phyloP scores from a whole-genome alignment of 306 rosid genomes.

The Lablab purpureus region DNA sequence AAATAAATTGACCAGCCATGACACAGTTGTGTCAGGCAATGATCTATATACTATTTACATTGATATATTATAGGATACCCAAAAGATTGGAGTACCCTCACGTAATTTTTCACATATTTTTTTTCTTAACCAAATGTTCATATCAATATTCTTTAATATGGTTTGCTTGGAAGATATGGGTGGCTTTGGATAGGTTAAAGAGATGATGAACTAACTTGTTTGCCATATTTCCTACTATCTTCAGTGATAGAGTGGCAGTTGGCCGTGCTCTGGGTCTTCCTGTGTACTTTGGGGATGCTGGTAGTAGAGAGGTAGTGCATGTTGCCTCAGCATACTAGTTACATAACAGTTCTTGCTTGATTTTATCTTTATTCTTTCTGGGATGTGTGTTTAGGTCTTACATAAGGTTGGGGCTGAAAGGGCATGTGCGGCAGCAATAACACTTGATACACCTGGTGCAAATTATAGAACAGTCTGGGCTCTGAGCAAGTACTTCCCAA shows the following conservation, averaged over 20 bases:
- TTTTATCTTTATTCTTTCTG: slow-evolving; percentile 48
- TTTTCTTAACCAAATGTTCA: neutral
- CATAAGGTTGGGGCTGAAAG: slow-evolving; percentile 98
- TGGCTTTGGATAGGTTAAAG: slow-evolving; percentile 29
- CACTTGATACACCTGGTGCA: slow-evolving; percentile 96
- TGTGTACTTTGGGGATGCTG: slow-evolving; percentile 99
- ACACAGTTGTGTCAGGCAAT: neutral
- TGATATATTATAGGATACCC: slow-evolving; percentile 13
- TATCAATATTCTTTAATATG: neutral
- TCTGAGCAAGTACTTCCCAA: slow-evolving; percentile 95
- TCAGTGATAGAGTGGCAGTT: slow-evolving; percentile 93
- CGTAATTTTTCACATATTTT: neutral
- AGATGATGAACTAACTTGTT: slow-evolving; percentile 40
- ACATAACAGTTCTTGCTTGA: slow-evolving; percentile 35
- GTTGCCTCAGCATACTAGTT: slow-evolving; percentile 33
- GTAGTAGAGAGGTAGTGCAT: slow-evolving; percentile 90
- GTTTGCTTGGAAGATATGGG: slow-evolving; percentile 31
- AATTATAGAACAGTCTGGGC: slow-evolving; percentile 99
- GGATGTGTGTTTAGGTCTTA: slow-evolving; percentile 73
- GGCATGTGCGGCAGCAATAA: slow-evolving; percentile 98
- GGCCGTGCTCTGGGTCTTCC: slow-evolving; percentile 98
- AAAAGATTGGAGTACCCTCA: slow-evolving; percentile 1
- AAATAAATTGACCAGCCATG: slow-evolving; percentile 9
- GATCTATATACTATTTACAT: neutral
- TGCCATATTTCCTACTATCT: slow-evolving; percentile 44